Evolutionary conservation across 2,329 filamentous ascomycete species (phyloP), one percentile per base, ranked within the genome.

Genomic region (Xylariomycetidae sp.): DNA sequence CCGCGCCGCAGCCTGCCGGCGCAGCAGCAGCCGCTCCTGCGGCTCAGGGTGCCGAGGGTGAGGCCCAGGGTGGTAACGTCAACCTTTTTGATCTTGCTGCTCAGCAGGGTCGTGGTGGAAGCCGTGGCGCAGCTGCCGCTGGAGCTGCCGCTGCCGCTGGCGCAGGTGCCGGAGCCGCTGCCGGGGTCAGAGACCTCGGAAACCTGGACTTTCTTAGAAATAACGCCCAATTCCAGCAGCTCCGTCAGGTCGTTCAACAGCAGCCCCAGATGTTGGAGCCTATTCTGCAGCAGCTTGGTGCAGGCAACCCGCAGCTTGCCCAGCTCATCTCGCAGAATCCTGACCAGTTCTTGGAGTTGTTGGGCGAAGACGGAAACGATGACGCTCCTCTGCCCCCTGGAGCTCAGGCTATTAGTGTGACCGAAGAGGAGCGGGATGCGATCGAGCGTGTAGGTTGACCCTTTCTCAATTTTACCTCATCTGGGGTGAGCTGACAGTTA

Each of bases 251-350:
- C 15, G 90, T 98, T 27, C 92, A 98, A 65, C 89, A 95, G 61
- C 86, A 96, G 59, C 92, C 92, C 13, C 85, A 92, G 59, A 98
- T 98, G 92, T 81, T 98, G 15, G 92, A 98, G 68, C 90, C 92
- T 6, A 96, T 98, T 48, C 71, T 98, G 36, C 90, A 96, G 63
- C 89, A 95, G 63, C 86, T 98, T 23, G 89, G 87, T 22, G 84
- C 87, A 15, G 90, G 90, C 17, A 98, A 98, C 65, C 92, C 92
- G 13, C 85, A 94, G 58, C 78, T 98, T 35, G 92, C 92, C 6
- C 82, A 90, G 58, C 73, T 95, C 56, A 98, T 98, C 45, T 84
- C 85, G 25, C 78, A 85, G 55, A 87, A 96, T 61, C 89, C 88
- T 6, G 88, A 95, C 33, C 86, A 94, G 56, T 98, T 98, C 59